Evolutionary conservation across 352 stramenopile species (phyloP).

Genomic region (Phytophthora sojae): DNA sequence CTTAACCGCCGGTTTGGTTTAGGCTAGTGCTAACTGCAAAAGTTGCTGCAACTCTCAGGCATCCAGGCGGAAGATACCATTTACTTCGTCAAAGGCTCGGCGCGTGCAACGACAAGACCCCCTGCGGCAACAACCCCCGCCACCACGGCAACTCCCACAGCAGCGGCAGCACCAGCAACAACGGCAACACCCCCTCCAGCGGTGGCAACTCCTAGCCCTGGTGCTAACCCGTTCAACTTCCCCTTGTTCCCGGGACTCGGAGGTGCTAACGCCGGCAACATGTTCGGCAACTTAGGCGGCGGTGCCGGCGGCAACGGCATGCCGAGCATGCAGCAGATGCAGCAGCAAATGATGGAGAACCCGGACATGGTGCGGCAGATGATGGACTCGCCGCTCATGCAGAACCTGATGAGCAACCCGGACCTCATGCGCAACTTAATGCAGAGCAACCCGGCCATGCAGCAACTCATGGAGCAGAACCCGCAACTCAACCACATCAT

Average conservation of each 20-base stretch:
- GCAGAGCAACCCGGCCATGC: slow-evolving; percentile 96
- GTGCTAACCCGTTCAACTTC: slow-evolving; percentile 63
- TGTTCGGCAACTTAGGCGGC: slow-evolving; percentile 63
- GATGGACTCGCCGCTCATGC: slow-evolving; percentile 92
- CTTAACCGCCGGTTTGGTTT: not conserved
- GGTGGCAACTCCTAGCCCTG: slow-evolving; percentile 11
- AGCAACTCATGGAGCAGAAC: slow-evolving; percentile 95
- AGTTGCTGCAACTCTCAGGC: slow-evolving; percentile 37
- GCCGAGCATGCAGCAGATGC: slow-evolving; percentile 79
- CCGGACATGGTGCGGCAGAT: slow-evolving; percentile 90
- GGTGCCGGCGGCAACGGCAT: slow-evolving; percentile 40
- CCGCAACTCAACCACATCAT: slow-evolving; percentile 96
- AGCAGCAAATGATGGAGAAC: slow-evolving; percentile 92
- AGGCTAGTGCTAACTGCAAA: not conserved
- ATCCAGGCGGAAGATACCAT: slow-evolving; percentile 83
- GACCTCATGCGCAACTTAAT: slow-evolving; percentile 96
- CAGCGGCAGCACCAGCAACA: slow-evolving; percentile 24
- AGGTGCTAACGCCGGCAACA: slow-evolving; percentile 42
- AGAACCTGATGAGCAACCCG: slow-evolving; percentile 95
- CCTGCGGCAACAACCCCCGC: slow-evolving; percentile 25
- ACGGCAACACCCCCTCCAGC: slow-evolving; percentile 19
- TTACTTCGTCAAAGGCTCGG: slow-evolving; percentile 86
- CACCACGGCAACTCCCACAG: slow-evolving; percentile 16
- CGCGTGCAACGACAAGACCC: slow-evolving; percentile 26
- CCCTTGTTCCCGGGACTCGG: slow-evolving; percentile 50